Evolutionary conservation across 148 eudicot genomes (phyloP), one percentile per base, ranked within the genome.

Genomic region (Arbutus unedo): DNA sequence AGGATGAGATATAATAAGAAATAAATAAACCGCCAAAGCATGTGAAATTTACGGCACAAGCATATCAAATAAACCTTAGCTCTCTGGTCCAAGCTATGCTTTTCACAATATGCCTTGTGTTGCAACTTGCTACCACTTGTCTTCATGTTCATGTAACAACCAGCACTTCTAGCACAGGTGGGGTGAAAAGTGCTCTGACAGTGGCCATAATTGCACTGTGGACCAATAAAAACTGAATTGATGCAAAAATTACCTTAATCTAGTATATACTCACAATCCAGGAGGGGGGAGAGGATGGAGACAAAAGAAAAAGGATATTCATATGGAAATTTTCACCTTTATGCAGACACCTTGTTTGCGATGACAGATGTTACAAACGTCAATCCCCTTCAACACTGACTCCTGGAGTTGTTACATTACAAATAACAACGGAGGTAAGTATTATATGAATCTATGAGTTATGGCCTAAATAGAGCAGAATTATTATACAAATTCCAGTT

Each of bases 121-220:
- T 90, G 98, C 89, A 91, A 85, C 89, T 91, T 96, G 74, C 94
- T 92, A 80, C 93, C 92, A 83, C 77, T 83, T 76, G 86, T 88
- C 78, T 91, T 92, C 77, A 87, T 82, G 76, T 80, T 93, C 96
- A 96, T 89, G 86, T 88, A 94, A 81, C 88, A 93, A 62, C 93
- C 94, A 88, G 97, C 94, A 89, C 87, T 89, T 85, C 95, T 94
- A 81, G 94, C 98, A 93, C 99, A 96, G 53, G 91, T 82, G 16
- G 99, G 97, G 82, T 96, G 99, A 83, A 94, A 96, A 59, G 90
- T 89, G 79, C 89, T 87, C 80, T 92, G 95, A 86, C 99, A 96
- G 84, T 92, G 91, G 79, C 99, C 98, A 85, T 90, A 93, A 85
- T 89, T 90, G 90, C 99, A 96, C 99, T 96, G 89, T 81, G 87